Evolutionary conservation across 139 green algal genomes (phyloP), one percentile per base, ranked within the genome.

Genomic region (Chlorella sp.): DNA sequence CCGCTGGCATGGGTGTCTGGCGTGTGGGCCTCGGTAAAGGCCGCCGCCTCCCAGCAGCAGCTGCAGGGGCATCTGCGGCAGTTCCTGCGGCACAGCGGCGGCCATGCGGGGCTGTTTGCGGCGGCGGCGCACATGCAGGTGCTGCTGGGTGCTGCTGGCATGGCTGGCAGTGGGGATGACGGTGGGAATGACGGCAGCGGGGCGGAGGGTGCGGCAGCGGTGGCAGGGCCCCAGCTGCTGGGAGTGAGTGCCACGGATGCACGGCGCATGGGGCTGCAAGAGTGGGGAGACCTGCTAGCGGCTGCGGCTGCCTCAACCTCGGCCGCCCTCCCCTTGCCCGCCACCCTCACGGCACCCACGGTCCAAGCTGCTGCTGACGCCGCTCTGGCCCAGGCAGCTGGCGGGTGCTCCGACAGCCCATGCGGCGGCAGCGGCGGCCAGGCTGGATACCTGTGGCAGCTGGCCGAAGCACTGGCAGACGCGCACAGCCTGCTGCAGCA

Each of bases 401-500:
- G 48, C 48, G 48, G 48, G 7, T 5, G 48, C 48, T 57, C 7
- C 37, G 18, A 64, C 83, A 40, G 53, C 60, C 24, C 22, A 16
- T 16, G 34, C 68, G 37, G 30, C 36, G 37, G 36, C 83, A 39
- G 83, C 64, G 26, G 26, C 16, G 28, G 42, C 11, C 24, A 26
- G 24, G 60, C 24, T 18, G 36, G 30, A 0, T 85, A 90, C 40
- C 78, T 86, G 60, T 15, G 1, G 78, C 78, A 39, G 32, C 87
- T 90, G 42, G 87, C 78, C 2, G 60, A 48, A 18, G 32, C 36
- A 19, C n/a, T 90, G 26, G 87, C 77, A 1, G 83, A 34, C 0
- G 89, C 89, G 0, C 89, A 75, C 73, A 18, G 40, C 69, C 14
- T 87, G 80, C 79, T 92, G 71, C 85, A 92, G 78, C 48, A 85